Evolutionary conservation across 2,329 filamentous ascomycete species (phyloP).

Genomic region (Botrytis hyacinthi): DNA sequence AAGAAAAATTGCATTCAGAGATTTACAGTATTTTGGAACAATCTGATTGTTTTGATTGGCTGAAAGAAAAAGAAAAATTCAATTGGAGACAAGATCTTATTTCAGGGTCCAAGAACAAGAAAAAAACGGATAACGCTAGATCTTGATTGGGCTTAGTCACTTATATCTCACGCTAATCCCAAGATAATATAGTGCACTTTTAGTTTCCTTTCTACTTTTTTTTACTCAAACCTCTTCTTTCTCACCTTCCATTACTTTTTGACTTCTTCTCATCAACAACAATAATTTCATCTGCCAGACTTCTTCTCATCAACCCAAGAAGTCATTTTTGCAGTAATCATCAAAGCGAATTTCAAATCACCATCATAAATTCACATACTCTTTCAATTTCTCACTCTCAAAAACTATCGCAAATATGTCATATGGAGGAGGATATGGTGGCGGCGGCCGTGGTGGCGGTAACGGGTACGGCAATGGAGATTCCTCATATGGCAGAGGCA

Average conservation of each 20-base stretch:
- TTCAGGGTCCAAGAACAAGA: slow-evolving; percentile 7
- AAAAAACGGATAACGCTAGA: slow-evolving; percentile 4
- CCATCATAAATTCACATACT: slow-evolving; percentile 19
- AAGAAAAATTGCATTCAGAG: slow-evolving; percentile 11
- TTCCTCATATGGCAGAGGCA: slow-evolving; percentile 48
- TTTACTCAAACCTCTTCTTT: slow-evolving; percentile 26
- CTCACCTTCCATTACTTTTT: slow-evolving; percentile 17
- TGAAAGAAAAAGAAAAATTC: not conserved
- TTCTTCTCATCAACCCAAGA: slow-evolving; percentile 31
- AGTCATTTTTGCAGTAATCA: slow-evolving; percentile 22
- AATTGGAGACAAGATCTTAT: not conserved
- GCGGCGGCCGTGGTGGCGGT: slow-evolving; percentile 48
- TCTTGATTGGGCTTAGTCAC: not conserved
- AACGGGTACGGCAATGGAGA: slow-evolving; percentile 55
- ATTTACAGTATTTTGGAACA: slow-evolving; percentile 13
- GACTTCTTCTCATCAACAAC: slow-evolving; percentile 23
- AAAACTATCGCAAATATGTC: slow-evolving; percentile 53
- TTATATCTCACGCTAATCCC: not conserved
- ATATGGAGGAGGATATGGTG: slow-evolving; percentile 56
- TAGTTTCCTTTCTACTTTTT: slow-evolving; percentile 19
- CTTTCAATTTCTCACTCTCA: slow-evolving; percentile 23
- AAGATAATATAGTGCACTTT: not conserved
- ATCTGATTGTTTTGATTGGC: slow-evolving; percentile 9
- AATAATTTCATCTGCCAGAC: slow-evolving; percentile 24
- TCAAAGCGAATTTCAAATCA: slow-evolving; percentile 21